A percentile compares a stretch with the other conserved stretches of the same genome.
Evolutionary conservation across 2,329 filamentous ascomycete genomes (phyloP).

Genomic region (Verticillium longisporum): DNA sequence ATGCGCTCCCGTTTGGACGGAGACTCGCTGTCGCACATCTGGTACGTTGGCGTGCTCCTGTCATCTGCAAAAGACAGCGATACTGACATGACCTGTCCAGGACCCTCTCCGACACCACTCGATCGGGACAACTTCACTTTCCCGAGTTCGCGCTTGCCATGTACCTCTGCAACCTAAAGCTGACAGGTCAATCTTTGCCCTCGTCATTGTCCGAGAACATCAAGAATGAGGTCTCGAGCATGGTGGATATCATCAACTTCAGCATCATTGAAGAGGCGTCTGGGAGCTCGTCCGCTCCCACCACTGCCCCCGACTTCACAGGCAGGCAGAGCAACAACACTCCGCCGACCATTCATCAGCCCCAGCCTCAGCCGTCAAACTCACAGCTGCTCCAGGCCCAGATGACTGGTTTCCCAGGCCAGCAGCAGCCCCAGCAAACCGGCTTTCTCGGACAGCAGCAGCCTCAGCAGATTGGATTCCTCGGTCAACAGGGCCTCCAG

Average conservation of each 20-base stretch:
- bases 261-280: slow-evolving; percentile 70
- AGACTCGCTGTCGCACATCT: slow-evolving; percentile 85
- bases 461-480: slow-evolving; percentile 47
- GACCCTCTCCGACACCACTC: slow-evolving; percentile 91
- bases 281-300: slow-evolving; percentile 39
- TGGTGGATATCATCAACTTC: slow-evolving; percentile 99
- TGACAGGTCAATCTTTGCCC: slow-evolving; percentile 81
- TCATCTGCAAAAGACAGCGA: slow-evolving; percentile 1
- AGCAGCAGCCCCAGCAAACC: slow-evolving; percentile 29
- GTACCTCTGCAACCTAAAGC: slow-evolving; percentile 93
- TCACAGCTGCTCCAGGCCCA: slow-evolving; percentile 57
- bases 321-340: slow-evolving; percentile 38
- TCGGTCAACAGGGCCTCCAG: slow-evolving; percentile 52
- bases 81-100: slow-evolving; percentile 33
- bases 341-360: slow-evolving; percentile 55
- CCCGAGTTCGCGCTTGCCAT: slow-evolving; percentile 96
- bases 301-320: slow-evolving; percentile 66
- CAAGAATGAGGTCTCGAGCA: slow-evolving; percentile 95
- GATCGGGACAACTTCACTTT: slow-evolving; percentile 92
- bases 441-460: slow-evolving; percentile 48
- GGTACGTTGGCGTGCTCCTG: slow-evolving; percentile 47
- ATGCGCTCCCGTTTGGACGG: slow-evolving; percentile 84
- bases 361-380: slow-evolving; percentile 69
- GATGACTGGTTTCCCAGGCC: slow-evolving; percentile 59
- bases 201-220: slow-evolving; percentile 71